Base-by-base conservation (phyloP, 164 flowering plant species). In the Nymphaea colorata region DNA sequence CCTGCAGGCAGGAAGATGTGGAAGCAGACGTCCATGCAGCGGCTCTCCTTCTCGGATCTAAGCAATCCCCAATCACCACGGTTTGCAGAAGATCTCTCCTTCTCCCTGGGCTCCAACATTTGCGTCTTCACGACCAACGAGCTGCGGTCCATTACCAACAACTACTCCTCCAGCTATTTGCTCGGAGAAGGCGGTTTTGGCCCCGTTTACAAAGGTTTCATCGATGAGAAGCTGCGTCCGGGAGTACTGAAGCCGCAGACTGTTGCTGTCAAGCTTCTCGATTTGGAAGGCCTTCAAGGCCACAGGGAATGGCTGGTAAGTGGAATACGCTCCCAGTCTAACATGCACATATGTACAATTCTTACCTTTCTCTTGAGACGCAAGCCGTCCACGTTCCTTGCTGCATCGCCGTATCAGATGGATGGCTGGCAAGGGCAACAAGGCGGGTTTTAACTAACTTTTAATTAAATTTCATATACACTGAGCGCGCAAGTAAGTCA, bases 291-390 rank as follows among this genome's bases (percentile, higher is more conserved):
- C 43, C 18, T 71, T 3, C 98, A 93, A 67, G 98, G 98, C 16
- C 93, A 87, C 66, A 82, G 76, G 62, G 98, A 93, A 61, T 93
- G 98, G 98, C 85, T 93, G 93, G 98, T 93, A 62, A 79, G 88
- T 59, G 57, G 14, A 10, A 51, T 51, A 15, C 8, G 14, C 15
- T 7, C 57, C 10, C 4, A 3, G 8, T 15, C 57, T 51, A 3
- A 51, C 3, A 25, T 25, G 36, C 36, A 25, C 36, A 25, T 25
- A 25, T 25, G 36, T 25, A 25, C 36, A 25, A 25, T 25, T 25
- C 36, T 25, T 25, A 25, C 36, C 36, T 25, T 25, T 25, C 36
- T 25, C 36, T 25, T 25, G 36, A 25, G 36, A 25, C 0, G 36
- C 36, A 25, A 25, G 1, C 36, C 36, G 36, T 25, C 36, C 36